Evolutionary conservation across 202 grass and related monocot genomes (phyloP), one percentile per base, ranked within the genome.

Genomic region (Miscanthus sacchariflorus): DNA sequence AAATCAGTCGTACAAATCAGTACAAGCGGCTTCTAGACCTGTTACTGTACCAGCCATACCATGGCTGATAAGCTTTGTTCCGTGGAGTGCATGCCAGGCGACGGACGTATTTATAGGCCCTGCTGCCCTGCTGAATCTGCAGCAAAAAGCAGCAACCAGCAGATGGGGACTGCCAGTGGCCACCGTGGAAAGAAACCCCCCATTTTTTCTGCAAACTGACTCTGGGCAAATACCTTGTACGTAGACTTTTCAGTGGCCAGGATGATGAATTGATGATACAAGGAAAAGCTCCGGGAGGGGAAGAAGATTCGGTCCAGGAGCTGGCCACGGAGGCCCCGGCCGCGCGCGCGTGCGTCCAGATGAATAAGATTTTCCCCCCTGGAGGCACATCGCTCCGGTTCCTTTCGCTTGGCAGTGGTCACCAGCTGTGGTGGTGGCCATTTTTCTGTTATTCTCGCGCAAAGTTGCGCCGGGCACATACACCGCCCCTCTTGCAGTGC

Each of bases 61-160:
- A 30, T 30, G 28, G 28, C 28, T 30, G 28, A 30, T 30, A 30
- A 30, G 2, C 7, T 21, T 59, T 19, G 54, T 59, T n/a, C 18
- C 9, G 54, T 59, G 21, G 13, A 30, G 49, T 77, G 69, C 44
- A 70, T 54, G 76, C 12, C 24, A 35, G 50, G 25, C 39, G 44
- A 38, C 5, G 73, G 44, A 39, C 5, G 66, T 88, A 91, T 88
- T 91, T 91, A 91, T 91, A 91, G 85, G 80, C 24, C 4, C 15
- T 63, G 73, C 50, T 6, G 83, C 18, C 0, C 0, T 23, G 56
- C 17, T 54, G 58, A 61, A 2, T 74, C 68, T 73, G 56, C 45
- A 72, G n/a, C 81, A 13, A 23, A 71, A 72, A 39, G 68, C 4
- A 72, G 21, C 21, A 23, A 2, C 18, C 2, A 9, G 67, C 11